A percentile compares a stretch with the other conserved stretches of the same genome.
These are phyloP conservation scores for Triglochin maritima DNA, from an alignment of 106 monocot genomes.

Conservation along the genomic window DNA sequence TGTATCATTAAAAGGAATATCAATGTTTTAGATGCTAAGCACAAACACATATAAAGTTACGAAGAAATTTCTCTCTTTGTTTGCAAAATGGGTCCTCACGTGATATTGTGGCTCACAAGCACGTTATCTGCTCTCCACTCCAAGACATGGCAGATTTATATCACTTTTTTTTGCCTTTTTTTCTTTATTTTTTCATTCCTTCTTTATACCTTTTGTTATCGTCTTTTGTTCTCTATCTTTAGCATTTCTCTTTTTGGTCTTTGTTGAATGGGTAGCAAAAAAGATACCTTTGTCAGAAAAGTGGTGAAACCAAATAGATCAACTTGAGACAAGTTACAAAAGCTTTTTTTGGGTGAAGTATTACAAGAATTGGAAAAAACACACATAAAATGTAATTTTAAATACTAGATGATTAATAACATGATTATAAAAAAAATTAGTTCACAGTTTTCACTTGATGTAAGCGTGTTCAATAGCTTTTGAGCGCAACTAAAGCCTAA, in stretches of 20 bases:
- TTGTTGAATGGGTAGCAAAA: neutral
- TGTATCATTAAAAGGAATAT: neutral
- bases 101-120: neutral
- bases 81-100: neutral
- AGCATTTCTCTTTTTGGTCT: neutral
- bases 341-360: neutral
- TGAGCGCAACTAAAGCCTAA: too few relatives aligned
- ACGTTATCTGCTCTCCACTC: too few relatives aligned
- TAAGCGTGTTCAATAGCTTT: too few relatives aligned
- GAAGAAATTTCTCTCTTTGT: neutral
- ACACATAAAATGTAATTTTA: neutral
- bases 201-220: neutral
- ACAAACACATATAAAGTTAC: neutral
- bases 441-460: too few relatives aligned
- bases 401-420: neutral
- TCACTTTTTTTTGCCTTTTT: neutral
- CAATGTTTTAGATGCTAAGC: neutral
- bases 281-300: neutral
- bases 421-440: neutral
- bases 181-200: neutral
- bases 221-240: neutral
- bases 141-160: neutral
- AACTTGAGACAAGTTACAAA: neutral
- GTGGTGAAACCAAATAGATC: neutral
- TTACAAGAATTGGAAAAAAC: neutral